Evolutionary conservation across 345 rosid species (phyloP), one percentile per base, ranked within the genome.

Genomic region (Tarenaya hassleriana): DNA sequence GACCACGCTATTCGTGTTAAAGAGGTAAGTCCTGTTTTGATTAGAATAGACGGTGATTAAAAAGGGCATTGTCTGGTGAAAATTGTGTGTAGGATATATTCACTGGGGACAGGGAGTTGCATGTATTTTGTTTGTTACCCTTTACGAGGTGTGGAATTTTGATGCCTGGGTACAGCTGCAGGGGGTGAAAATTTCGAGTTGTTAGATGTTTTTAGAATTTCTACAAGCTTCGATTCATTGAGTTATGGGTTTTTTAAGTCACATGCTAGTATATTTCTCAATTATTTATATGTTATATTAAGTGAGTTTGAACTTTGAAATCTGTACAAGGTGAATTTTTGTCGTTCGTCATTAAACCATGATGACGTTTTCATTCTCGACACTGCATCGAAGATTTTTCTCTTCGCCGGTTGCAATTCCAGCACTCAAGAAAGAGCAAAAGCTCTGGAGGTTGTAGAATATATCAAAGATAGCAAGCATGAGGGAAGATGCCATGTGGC

Each of bases 391-490:
- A 84, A 88, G 72, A 69, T 85, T 50, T 88, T 80, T 68, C 86
- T 78, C 55, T 88, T 88, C 60, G 74, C 84, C 52, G 97, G 97
- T 18, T 80, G 80, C 70, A 84, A 88, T 69, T 84, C 97, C 34
- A 80, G 73, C 62, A 62, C 72, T 55, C 95, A 88, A 68, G 95
- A 82, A 69, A 85, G 89, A 68, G 97, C 97, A 58, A 85, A 83
- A 75, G 79, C 86, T 27, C 62, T 88, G 72, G 97, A 88, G 78
- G 95, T 88, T 62, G 86, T 80, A 48, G 60, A 61, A 16, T 67
- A 77, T 67, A 76, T 89, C 17, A 85, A 76, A 61, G 94, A 89
- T 50, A 74, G 69, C 55, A 78, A 75, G 68, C 97, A 89, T 76
- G 68, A 45, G 9, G 90, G 88, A 56, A 83, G 72, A 52, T 83